These are phyloP conservation scores for Panellus pusillus DNA, from an alignment of 768 basidiomycete species.

Conservation along the genomic window DNA sequence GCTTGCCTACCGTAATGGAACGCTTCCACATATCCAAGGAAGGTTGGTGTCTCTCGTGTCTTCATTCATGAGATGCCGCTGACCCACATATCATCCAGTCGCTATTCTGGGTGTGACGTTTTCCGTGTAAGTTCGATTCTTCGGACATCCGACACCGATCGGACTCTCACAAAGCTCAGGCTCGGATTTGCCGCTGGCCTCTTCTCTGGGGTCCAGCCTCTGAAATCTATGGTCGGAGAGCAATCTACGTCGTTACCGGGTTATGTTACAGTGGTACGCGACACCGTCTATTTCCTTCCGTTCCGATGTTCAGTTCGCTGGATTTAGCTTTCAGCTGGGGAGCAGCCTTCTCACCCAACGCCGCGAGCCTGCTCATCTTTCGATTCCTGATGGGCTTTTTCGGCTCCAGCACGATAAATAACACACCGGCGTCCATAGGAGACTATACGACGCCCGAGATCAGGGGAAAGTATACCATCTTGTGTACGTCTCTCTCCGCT, in stretches of 20 bases:
- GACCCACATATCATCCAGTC: background rate
- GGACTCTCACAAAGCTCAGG: background rate
- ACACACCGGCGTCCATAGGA: constrained; percentile 16
- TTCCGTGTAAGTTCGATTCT: background rate
- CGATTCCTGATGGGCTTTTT: constrained; percentile 19
- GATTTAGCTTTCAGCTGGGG: constrained; percentile 16
- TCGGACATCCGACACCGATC: background rate
- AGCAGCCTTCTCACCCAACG: constrained; percentile 12
- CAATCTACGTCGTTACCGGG: constrained; percentile 5
- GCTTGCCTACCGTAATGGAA: constrained; percentile 1
- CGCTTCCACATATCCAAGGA: constrained; percentile 3
- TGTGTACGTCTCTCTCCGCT: constrained; percentile 18
- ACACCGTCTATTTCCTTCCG: background rate
- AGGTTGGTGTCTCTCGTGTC: background rate
- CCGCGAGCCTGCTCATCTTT: constrained; percentile 15
- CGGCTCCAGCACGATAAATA: constrained; percentile 14
- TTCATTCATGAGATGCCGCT: background rate
- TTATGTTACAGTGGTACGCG: constrained; percentile 11
- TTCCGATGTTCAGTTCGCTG: background rate
- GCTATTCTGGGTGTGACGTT: constrained; percentile 2
- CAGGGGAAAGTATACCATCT: constrained; percentile 4
- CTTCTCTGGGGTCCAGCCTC: constrained; percentile 25
- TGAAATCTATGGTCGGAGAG: constrained; percentile 25
- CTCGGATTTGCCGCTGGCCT: constrained; percentile 19
- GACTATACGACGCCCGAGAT: constrained; percentile 6